Evolutionary conservation across 169 alveolate species (phyloP).

Genomic region (Neospora caninum): DNA sequence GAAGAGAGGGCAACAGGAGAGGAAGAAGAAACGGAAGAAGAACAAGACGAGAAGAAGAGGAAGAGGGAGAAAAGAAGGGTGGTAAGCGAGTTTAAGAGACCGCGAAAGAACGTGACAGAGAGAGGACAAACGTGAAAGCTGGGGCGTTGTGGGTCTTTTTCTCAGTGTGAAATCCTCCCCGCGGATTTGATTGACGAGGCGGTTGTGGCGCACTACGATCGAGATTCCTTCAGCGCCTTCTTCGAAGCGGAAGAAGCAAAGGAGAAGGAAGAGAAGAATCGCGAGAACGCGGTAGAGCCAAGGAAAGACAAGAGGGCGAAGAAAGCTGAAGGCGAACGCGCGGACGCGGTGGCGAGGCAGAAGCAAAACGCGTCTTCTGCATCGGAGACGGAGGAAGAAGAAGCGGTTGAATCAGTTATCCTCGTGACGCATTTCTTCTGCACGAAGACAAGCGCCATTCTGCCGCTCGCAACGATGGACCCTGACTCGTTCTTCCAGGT

Average conservation of each 20-base stretch:
- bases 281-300: neutral
- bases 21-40: neutral
- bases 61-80: neutral
- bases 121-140: neutral
- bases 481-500: conserved; percentile 3
- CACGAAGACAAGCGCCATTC: conserved; percentile 9
- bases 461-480: neutral
- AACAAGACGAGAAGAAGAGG: neutral
- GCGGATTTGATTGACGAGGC: conserved; percentile 24
- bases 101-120: neutral
- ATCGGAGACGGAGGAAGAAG: neutral
- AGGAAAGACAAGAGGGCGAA: neutral
- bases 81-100: too few relatives aligned
- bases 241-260: neutral
- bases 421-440: conserved; percentile 16
- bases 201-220: conserved; percentile 15
- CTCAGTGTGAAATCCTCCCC: conserved; percentile 26
- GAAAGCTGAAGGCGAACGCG: neutral
- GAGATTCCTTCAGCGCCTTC: conserved; percentile 10
- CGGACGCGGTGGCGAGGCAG: neutral
- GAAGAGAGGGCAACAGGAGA: neutral
- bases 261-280: neutral
- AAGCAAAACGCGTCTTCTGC: neutral
- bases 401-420: neutral
- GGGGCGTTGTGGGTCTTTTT: neutral